Base-by-base conservation (phyloP, 2,329 filamentous ascomycete species). In the Zymoseptoria tritici region DNA sequence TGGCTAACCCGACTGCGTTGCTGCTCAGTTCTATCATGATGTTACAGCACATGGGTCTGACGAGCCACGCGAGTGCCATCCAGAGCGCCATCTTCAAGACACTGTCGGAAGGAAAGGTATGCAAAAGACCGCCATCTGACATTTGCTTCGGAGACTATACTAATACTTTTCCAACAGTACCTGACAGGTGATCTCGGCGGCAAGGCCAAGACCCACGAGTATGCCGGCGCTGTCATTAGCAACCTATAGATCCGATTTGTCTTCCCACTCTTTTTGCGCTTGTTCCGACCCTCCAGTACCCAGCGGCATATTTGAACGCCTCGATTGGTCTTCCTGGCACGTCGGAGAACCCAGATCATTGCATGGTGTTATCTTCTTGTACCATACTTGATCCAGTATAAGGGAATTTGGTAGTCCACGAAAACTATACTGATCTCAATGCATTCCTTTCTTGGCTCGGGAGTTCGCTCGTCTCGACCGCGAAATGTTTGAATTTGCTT, bases 11-110 rank as follows among this genome's bases (percentile, higher is more conserved):
- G 64, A 97, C 94, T 63, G 94, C 94, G 61, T 86, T 99, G 70
- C 86, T 99, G 67, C 88, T 97, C 73, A 90, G 85, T 78, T 95
- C 90, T 77, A 94, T 97, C 81, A 97, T 99, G 94, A 97, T 99
- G 94, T 81, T 99, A 83, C 88, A 94, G 78, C 94, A 99, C 81
- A 97, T 99, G 93, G 87, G 89, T 72, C 83, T 99, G 66, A 86
- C 80, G 77, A 83, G 90, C 65, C 86, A 97, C 76, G 94, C 94
- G 68, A 77, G 82, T 76, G 87, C 86, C 77, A 97, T 99, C 74
- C 90, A 97, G 83, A 89, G 85, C 78, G 94, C 94, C 67, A 95
- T 93, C 74, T 97, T 99, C 78, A 90, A 89, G 76, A 96, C 92
- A 63, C 84, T 99, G 67, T 88, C 91, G 62, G 92, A 99, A 83